phyloP scores from a whole-genome alignment of 176 grass and related monocot genomes.

The Oryza meyeriana region DNA sequence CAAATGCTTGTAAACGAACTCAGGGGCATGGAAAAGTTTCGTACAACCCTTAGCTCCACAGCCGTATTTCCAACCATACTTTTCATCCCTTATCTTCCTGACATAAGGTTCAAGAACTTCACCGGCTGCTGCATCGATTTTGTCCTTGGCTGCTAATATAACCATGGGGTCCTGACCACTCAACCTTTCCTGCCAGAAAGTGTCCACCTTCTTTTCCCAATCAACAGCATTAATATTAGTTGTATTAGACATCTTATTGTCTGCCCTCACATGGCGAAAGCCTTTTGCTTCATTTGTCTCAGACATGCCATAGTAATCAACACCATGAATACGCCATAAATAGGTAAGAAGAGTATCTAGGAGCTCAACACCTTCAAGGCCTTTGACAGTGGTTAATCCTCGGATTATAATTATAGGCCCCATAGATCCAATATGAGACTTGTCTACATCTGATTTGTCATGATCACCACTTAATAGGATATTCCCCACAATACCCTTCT shows the following conservation, averaged over 20 bases:
- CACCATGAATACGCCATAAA: constrained; percentile 92
- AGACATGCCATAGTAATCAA: constrained; percentile 93
- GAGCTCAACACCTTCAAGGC: constrained; percentile 90
- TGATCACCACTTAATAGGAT: constrained; percentile 59
- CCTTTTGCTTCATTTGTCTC: constrained; percentile 74
- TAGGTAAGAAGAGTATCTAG: constrained; percentile 91
- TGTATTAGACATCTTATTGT: constrained; percentile 56
- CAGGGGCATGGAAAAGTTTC: constrained; percentile 98
- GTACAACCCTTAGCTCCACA: constrained; percentile 97
- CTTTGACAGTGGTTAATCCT: constrained; percentile 90
- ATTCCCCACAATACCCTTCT: constrained; percentile 90
- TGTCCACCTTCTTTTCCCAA: constrained; percentile 95
- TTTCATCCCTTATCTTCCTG: constrained; percentile 98
- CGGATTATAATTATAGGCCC: constrained; percentile 96
- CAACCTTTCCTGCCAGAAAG: constrained; percentile 78
- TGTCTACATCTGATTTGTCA: constrained; percentile 68
- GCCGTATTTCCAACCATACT: constrained; percentile 99
- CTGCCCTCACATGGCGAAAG: constrained; percentile 79
- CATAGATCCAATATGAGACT: constrained; percentile 94
- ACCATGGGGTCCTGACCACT: constrained; percentile 82
- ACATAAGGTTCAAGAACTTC: constrained; percentile 85
- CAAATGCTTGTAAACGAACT: constrained; percentile 99
- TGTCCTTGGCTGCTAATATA: constrained; percentile 78
- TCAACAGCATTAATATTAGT: constrained; percentile 56
- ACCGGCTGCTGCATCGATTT: constrained; percentile 86